Conservation (phyloP, 1,284 basidiomycete genomes). For the Ceratobasidium sp. region DNA sequence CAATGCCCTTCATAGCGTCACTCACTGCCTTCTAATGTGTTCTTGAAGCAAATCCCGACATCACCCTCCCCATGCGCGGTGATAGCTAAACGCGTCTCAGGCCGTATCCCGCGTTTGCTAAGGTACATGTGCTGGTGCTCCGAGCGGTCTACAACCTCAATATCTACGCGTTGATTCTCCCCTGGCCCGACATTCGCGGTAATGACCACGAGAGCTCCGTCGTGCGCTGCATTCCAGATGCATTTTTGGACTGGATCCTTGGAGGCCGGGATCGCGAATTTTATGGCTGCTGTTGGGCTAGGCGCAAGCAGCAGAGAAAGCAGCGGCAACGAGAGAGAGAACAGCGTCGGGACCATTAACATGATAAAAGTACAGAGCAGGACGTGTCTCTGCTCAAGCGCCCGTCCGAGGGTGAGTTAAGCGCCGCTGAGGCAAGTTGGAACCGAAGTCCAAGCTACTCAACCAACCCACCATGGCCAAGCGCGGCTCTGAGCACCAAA, state of each 20-base stretch:
- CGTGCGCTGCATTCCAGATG: constrained; percentile 93
- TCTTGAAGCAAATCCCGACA: constrained; percentile 94
- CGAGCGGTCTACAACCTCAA: constrained; percentile 94
- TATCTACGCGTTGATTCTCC: constrained; percentile 83
- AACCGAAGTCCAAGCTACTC: neutral
- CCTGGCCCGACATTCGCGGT: constrained; percentile 90
- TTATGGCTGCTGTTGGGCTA: constrained; percentile 69
- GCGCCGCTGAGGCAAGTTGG: constrained; percentile 29
- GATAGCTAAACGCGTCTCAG: constrained; percentile 93
- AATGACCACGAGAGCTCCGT: constrained; percentile 90
- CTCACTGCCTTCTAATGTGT: constrained; percentile 79
- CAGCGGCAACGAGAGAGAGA: constrained; percentile 25
- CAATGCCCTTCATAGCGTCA: constrained; percentile 49
- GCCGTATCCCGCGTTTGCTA: constrained; percentile 88
- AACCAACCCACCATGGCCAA: constrained; percentile 30
- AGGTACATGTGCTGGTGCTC: constrained; percentile 92
- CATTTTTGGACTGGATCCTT: constrained; percentile 83
- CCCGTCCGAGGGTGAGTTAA: constrained; percentile 2
- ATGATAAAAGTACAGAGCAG: constrained; percentile 18
- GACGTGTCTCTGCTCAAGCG: constrained; percentile 33
- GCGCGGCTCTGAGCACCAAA: constrained; percentile 32
- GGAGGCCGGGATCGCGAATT: constrained; percentile 81
- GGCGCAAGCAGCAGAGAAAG: constrained; percentile 23
- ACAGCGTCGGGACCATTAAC: constrained; percentile 16
- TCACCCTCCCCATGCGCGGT: constrained; percentile 95